These are phyloP conservation scores for Neostapfia colusana DNA, from an alignment of 176 grass and related monocot species.

Conservation along the genomic window DNA sequence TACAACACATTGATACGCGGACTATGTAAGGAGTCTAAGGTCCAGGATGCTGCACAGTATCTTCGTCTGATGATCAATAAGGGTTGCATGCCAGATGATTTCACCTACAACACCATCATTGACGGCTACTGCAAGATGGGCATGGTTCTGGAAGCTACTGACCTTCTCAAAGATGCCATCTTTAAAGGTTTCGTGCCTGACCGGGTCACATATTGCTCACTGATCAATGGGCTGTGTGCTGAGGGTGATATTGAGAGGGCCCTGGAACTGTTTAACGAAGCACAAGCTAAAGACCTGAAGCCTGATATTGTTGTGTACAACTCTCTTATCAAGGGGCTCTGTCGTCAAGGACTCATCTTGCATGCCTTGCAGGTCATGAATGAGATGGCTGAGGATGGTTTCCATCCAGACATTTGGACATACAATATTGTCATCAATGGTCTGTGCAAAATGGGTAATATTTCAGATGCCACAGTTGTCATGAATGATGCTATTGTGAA, in stretches of 20 bases:
- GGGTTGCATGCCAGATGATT: conserved; percentile 85
- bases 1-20: conserved; percentile 89
- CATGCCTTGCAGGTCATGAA: conserved; percentile 86
- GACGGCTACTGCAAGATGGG: conserved; percentile 87
- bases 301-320: conserved; percentile 70
- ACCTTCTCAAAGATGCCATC: conserved; percentile 74
- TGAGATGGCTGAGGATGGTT: conserved; percentile 75
- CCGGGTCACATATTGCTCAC: conserved; percentile 76
- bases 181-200: conserved; percentile 95
- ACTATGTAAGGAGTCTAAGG: conserved; percentile 65
- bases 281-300: conserved; percentile 57
- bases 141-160: conserved; percentile 68
- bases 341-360: conserved; percentile 76
- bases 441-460: conserved; percentile 96
- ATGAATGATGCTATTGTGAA: conserved; percentile 85
- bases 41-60: conserved; percentile 59
- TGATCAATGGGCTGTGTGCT: conserved; percentile 85
- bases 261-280: conserved; percentile 75
- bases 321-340: conserved; percentile 86
- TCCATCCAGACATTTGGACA: conserved; percentile 69
- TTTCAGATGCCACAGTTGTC: conserved; percentile 69
- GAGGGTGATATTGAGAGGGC: conserved; percentile 83
- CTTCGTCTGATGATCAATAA: conserved; percentile 76
- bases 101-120: conserved; percentile 93
- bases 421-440: conserved; percentile 96